phyloP scores from a whole-genome alignment of 257 asterid species.

The Haberlea rhodopensis region DNA sequence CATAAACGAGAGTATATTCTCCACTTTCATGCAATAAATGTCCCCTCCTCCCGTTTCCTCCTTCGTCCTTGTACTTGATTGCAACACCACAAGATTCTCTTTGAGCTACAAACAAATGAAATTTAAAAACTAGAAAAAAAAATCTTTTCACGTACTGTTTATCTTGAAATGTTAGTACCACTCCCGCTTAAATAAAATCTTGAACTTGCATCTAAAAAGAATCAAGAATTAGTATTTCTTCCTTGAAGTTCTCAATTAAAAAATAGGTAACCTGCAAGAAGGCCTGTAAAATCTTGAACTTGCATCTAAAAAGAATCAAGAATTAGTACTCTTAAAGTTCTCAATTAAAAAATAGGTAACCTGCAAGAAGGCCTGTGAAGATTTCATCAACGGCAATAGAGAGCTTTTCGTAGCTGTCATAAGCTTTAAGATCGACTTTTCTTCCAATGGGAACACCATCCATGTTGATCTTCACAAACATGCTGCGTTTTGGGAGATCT shows the following conservation, averaged over 20 bases:
- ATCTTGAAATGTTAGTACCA: too few relatives aligned
- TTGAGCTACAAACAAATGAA: slow-evolving; percentile 48
- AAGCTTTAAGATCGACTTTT: slow-evolving; percentile 78
- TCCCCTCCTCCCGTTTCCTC: slow-evolving; percentile 57
- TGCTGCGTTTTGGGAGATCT: slow-evolving; percentile 39
- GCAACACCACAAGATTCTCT: slow-evolving; percentile 40
- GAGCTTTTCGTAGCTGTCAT: slow-evolving; percentile 68
- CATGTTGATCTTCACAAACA: slow-evolving; percentile 86
- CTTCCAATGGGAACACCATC: slow-evolving; percentile 95
- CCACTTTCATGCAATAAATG: slow-evolving; percentile 67
- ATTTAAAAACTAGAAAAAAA: not conserved
- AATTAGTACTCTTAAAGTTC: too few relatives aligned
- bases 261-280: slow-evolving; percentile 53
- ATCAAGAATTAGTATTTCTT: too few relatives aligned
- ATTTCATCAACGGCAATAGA: slow-evolving; percentile 75
- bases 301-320: too few relatives aligned
- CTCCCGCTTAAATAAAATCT: not conserved
- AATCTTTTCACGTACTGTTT: too few relatives aligned
- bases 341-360: slow-evolving; percentile 32
- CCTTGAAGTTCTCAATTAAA: too few relatives aligned
- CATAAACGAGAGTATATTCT: too few relatives aligned
- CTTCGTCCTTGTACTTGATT: slow-evolving; percentile 35
- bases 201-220: too few relatives aligned
- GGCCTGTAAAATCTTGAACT: too few relatives aligned
- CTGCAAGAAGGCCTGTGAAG: slow-evolving; percentile 85